Base-by-base conservation (phyloP, 78 protist genomes). In the Planoprotostelium fungivorum region DNA sequence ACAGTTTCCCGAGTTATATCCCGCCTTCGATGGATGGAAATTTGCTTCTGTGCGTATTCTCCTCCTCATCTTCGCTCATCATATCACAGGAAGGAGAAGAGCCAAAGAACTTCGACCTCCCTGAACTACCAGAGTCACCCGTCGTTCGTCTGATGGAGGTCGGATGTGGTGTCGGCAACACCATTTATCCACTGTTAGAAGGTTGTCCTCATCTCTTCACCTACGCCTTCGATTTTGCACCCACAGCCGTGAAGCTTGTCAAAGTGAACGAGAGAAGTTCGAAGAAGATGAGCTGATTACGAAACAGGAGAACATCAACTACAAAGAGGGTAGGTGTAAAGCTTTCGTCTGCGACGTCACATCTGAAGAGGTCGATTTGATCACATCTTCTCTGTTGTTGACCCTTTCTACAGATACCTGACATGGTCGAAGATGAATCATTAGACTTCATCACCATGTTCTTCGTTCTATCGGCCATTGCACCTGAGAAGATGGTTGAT, bases 161-260 rank as follows among this genome's bases (percentile, higher is more conserved):
- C 38, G 97, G 97, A 31, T 96, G 97, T 84, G 97, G 97, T n/a
- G 97, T 94, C 1, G 97, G 97, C 5, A 96, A 96, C 31, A 89
- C 94, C 1, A 37, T 93, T 10, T 87, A 93, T 87, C 97, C 97
- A 1, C 38, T 94, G 34, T 35, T 91, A 16, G 92, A 84, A 0
- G 88, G 89, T 35, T 38, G 87, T 10, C 91, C 93, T n/a, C n/a
- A 38, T 29, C 88, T 91, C 85, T 28, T 63, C 25, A 88, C 91
- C 39, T 34, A 84, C 31, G 91, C 94, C 0, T 89, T 87, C 51
- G 97, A 95, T 84, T 94, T 93, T 91, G 87, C 94, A 0, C 37
- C 84, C 34, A 85, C 88, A 35, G 95, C 96, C 0, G 94, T 95
- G 0, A 51, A 88, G n/a, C 34, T 91, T 1, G 84, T 95, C 16